Conservation (phyloP, 495 filamentous ascomycete species). For the Terfezia boudieri region DNA sequence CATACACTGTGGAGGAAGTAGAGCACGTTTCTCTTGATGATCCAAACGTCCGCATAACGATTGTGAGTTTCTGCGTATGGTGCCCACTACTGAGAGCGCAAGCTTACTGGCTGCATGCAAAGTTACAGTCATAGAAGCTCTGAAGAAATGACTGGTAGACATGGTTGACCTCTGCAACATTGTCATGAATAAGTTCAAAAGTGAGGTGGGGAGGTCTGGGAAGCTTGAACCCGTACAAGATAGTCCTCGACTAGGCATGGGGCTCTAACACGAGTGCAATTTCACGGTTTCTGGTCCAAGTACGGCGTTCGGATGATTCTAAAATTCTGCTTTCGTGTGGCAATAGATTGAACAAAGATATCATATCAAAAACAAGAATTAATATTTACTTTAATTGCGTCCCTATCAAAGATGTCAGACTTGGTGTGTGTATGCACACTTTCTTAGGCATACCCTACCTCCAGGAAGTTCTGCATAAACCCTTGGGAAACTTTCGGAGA, state of each 20-base stretch:
- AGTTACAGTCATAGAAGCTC: conserved; percentile 54
- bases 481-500: conserved; percentile 54
- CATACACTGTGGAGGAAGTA: neutral
- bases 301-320: neutral
- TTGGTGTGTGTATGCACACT: too few relatives aligned
- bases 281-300: conserved; percentile 2
- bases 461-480: conserved; percentile 85
- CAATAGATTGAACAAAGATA: too few relatives aligned
- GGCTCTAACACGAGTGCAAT: neutral
- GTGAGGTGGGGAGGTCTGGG: conserved; percentile 39
- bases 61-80: neutral
- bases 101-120: conserved; percentile 24
- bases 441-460: conserved; percentile 29
- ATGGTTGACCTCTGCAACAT: conserved; percentile 81
- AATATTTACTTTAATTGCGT: conserved; percentile 16
- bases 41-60: neutral
- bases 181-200: conserved; percentile 63
- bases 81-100: too few relatives aligned
- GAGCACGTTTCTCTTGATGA: neutral
- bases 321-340: too few relatives aligned
- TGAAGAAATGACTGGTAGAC: conserved; percentile 75
- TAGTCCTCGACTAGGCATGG: neutral
- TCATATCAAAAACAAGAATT: too few relatives aligned
- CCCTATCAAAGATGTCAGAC: conserved; percentile 10
- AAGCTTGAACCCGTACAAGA: conserved; percentile 12